Percentiles rank a stretch among this genome's conserved stretches.
Conservation (phyloP, 2,329 filamentous ascomycete genomes). For the Metarhizium robertsii region DNA sequence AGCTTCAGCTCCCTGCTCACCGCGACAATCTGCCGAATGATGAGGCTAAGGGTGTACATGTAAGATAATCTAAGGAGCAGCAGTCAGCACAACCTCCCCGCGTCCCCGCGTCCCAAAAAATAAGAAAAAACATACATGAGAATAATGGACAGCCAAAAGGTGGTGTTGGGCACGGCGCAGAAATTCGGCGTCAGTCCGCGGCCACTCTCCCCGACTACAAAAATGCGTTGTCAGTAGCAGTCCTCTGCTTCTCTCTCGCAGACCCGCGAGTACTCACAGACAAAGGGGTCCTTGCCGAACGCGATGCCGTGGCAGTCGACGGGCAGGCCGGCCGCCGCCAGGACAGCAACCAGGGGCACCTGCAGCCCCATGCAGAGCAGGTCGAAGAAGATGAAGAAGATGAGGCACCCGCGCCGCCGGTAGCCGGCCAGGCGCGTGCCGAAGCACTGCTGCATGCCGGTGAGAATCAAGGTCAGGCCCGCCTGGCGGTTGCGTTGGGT, state of each 20-base stretch:
- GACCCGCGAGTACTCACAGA: not conserved
- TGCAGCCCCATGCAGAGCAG: not conserved
- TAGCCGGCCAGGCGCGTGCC: not conserved
- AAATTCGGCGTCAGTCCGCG: not conserved
- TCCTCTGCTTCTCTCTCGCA: too few species aligned
- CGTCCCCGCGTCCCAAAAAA: not conserved
- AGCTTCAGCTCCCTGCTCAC: not conserved
- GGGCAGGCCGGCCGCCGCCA: not conserved
- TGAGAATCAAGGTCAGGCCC: not conserved
- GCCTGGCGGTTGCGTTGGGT: not conserved
- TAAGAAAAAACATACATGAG: not conserved
- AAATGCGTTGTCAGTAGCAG: too few species aligned
- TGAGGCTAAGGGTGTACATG: not conserved
- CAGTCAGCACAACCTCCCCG: not conserved
- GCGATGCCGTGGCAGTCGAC: not conserved
- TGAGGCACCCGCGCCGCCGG: not conserved
- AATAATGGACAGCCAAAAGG: not conserved
- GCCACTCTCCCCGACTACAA: not conserved
- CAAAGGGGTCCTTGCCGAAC: not conserved
- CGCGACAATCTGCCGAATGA: not conserved
- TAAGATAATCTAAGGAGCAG: not conserved
- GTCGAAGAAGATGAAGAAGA: slow-evolving; percentile 1
- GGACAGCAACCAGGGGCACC: not conserved
- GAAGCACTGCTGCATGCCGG: not conserved
- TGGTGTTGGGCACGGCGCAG: not conserved